Evolutionary conservation across 2,329 filamentous ascomycete genomes (phyloP).

Genomic region (Penicillium sp.): DNA sequence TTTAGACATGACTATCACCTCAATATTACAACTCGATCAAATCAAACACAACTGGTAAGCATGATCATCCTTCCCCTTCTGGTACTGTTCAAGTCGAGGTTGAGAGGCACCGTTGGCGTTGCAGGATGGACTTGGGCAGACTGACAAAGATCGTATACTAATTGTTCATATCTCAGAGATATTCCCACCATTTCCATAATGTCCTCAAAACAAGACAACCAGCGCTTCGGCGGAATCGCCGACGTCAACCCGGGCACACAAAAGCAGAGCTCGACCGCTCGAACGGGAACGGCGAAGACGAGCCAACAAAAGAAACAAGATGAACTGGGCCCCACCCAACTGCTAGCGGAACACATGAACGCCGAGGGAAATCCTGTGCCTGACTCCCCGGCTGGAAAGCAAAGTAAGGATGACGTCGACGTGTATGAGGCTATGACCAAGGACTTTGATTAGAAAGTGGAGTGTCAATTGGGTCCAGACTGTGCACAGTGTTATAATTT

Average conservation of each 20-base stretch:
- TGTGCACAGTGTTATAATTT: background rate
- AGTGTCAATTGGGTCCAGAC: background rate
- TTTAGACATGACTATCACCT: background rate
- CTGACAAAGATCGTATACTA: background rate
- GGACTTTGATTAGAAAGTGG: conserved; percentile 28
- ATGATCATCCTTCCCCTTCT: background rate
- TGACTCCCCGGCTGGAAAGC: conserved; percentile 22
- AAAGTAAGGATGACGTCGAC: conserved; percentile 27
- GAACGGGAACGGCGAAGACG: conserved; percentile 1
- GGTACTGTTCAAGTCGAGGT: background rate
- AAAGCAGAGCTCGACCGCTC: conserved; percentile 17
- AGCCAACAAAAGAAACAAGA: conserved; percentile 5
- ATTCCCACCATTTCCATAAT: conserved; percentile 17
- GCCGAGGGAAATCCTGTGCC: conserved; percentile 33
- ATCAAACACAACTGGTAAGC: background rate
- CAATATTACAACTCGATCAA: background rate
- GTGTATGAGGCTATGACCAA: conserved; percentile 32
- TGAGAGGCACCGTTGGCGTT: background rate
- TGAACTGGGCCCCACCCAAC: conserved; percentile 24
- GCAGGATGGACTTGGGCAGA: background rate
- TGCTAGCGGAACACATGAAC: conserved; percentile 33
- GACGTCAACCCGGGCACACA: conserved; percentile 24
- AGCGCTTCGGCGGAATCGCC: conserved; percentile 25
- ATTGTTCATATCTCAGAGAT: background rate
- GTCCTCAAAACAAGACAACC: conserved; percentile 31